Percentiles rank a stretch among this genome's conserved stretches.
These are phyloP conservation scores for Aspergillus texensis DNA, from an alignment of 2,329 filamentous ascomycete genomes.

Conservation along the genomic window DNA sequence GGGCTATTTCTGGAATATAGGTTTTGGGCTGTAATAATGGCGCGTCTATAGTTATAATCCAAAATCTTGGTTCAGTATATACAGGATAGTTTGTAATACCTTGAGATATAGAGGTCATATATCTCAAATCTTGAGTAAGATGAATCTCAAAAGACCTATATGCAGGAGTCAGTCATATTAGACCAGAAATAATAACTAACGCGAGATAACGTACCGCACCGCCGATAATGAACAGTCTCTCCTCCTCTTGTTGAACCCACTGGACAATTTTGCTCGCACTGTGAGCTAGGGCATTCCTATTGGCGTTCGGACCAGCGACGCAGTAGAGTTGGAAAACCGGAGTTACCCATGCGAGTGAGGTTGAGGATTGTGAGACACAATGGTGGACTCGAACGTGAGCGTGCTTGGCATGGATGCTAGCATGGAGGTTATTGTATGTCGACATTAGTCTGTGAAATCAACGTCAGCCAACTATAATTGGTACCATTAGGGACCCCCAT, in stretches of 20 bases:
- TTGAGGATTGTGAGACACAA: constrained; percentile 71
- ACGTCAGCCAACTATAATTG: not conserved
- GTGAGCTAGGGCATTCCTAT: constrained; percentile 70
- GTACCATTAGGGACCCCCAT: not conserved
- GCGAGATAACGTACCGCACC: constrained; percentile 68
- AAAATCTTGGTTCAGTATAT: not conserved
- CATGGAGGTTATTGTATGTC: constrained; percentile 82
- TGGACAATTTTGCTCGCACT: constrained; percentile 87
- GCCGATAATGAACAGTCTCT: constrained; percentile 93
- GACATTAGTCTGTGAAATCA: constrained; percentile 65
- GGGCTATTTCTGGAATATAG: not conserved
- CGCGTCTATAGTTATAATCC: not conserved
- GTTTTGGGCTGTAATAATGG: not conserved
- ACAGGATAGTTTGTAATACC: not conserved
- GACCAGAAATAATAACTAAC: not conserved
- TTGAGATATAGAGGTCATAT: not conserved
- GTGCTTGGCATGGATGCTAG: constrained; percentile 80
- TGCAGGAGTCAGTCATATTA: not conserved
- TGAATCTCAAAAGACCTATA: constrained; percentile 2
- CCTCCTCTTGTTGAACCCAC: constrained; percentile 90
- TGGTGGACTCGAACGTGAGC: constrained; percentile 86
- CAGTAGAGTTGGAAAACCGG: constrained; percentile 93
- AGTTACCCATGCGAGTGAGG: constrained; percentile 87
- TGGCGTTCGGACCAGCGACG: constrained; percentile 74
- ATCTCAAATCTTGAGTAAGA: not conserved